phyloP scores from a whole-genome alignment of 805 yeast genomes.

The Kuraishia ogatae region DNA sequence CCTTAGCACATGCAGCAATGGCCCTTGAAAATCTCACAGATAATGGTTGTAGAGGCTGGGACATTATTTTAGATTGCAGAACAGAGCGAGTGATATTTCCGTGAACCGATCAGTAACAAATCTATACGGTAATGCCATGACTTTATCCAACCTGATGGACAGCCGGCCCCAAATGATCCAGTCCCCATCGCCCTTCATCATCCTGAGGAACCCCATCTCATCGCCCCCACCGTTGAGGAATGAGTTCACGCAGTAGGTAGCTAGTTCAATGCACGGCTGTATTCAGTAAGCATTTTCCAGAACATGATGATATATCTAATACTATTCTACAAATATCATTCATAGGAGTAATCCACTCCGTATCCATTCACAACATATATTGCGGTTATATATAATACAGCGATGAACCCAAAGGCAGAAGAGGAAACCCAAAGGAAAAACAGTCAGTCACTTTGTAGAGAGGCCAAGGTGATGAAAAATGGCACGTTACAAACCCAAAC shows the following conservation, averaged over 20 bases:
- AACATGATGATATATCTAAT: no score
- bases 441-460: background rate
- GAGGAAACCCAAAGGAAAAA: background rate
- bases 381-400: background rate
- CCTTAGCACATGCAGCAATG: slow-evolving; percentile 3
- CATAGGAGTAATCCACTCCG: background rate
- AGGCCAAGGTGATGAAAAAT: background rate
- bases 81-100: no score
- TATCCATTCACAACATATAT: background rate
- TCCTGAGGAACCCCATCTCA: background rate
- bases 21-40: slow-evolving; percentile 10
- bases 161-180: background rate
- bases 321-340: background rate
- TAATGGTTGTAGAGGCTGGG: slow-evolving; percentile 3
- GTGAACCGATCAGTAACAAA: no score
- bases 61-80: background rate
- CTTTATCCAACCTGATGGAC: background rate
- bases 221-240: background rate
- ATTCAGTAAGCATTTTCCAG: no score
- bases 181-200: background rate
- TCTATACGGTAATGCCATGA: background rate
- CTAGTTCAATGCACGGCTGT: no score
- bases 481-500: no score
- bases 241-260: background rate
- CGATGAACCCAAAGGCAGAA: background rate